Evolutionary conservation across 2,329 filamentous ascomycete genomes (phyloP), one percentile per base, ranked within the genome.

Genomic region (Arthrobotrys sphaeroides): DNA sequence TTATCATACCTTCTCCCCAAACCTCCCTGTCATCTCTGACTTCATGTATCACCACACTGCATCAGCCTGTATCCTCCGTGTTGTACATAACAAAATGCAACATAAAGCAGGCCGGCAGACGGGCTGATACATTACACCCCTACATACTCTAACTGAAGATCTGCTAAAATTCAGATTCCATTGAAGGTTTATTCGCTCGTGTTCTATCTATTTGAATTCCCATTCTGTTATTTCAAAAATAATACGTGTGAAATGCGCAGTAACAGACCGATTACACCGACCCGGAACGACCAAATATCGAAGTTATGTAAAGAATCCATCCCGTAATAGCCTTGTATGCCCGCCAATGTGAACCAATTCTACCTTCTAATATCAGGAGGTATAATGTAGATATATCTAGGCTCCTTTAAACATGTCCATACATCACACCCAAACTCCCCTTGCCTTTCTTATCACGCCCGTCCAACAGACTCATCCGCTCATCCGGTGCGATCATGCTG

Each of bases 401-500:
- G 3, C 36, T 13, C 16, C 18, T 10, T 55, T 18, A 20, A 38
- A 18, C 51, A n/a, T 55, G 9, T n/a, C 51, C 51, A 24, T 55
- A 55, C 6, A 55, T 18, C 3, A 10, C 51, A 2, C 7, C 31
- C 2, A 73, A 22, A 13, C 43, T 61, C 12, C 55, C 36, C 18
- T 67, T 73, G 1, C 69, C 69, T 16, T 73, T 73, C 22, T 51
- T 47, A 16, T 24, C 45, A 0, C 33, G 24, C 18, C 24, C 26
- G 33, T 67, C 47, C 13, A 73, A 31, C 18, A 73, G 42, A 28
- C 61, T 47, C 61, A 73, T 67, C 13, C 69, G 22, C 26, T 73
- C 69, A 47, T 73, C 69, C 2, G 69, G 69, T n/a, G 69, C 69
- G 20, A 73, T 42, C 69, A 73, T 61, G 13, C 69, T 73, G 16